A percentile compares a stretch with the other conserved stretches of the same genome.
Conservation (phyloP, 495 filamentous ascomycete genomes). For the Xanthoparmelia taractica region DNA sequence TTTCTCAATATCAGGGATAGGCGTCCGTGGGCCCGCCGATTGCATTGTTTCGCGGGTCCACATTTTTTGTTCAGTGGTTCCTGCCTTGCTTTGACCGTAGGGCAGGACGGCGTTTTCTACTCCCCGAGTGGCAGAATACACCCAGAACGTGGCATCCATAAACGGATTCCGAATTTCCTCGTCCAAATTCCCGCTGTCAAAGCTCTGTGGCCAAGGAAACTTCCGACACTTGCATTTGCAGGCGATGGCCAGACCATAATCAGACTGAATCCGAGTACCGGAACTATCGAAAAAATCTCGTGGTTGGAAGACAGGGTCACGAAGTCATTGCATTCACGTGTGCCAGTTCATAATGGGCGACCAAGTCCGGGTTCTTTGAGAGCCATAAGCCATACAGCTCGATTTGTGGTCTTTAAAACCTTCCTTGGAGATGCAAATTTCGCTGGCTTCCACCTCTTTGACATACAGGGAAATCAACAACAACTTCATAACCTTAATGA, state of each 20-base stretch:
- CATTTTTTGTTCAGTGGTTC: neutral
- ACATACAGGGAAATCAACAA: neutral
- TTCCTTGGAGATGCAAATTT: neutral
- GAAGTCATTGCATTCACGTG: neutral
- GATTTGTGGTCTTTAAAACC: neutral
- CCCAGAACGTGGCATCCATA: neutral
- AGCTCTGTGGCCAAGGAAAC: too few species aligned
- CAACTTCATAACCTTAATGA: neutral
- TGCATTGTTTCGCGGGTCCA: neutral
- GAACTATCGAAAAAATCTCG: neutral
- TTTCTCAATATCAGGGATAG: neutral
- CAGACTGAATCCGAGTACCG: neutral
- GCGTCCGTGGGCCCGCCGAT: constrained; percentile 1
- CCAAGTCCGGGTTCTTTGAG: neutral
- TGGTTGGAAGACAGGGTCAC: constrained; percentile 5
- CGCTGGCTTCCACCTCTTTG: neutral
- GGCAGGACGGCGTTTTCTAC: constrained; percentile 5
- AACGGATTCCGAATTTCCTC: neutral
- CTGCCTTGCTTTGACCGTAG: constrained; percentile 1
- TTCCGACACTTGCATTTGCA: neutral
- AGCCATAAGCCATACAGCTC: constrained; percentile 5
- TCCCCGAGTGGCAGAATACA: neutral
- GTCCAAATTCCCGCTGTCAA: too few species aligned
- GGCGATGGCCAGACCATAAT: constrained; percentile 1
- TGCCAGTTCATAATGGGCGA: neutral